phyloP scores from a whole-genome alignment of 371 early-diverging fungal species.

The Rhizopus arrhizus region DNA sequence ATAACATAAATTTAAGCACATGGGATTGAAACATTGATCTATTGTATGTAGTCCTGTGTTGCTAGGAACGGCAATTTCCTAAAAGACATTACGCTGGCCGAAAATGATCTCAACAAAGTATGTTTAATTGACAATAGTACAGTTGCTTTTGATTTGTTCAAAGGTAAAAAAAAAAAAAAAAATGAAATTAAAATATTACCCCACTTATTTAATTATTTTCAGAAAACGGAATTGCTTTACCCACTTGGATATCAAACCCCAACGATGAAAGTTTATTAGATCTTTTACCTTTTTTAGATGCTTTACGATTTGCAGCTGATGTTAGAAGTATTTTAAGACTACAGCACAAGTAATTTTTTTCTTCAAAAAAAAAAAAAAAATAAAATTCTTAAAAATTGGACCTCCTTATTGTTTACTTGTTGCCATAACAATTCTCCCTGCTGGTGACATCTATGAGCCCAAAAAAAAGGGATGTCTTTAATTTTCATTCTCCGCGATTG shows the following conservation, averaged over 20 bases:
- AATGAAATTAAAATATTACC: background rate
- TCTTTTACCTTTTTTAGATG: conserved; percentile 83
- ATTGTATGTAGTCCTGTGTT: conserved; percentile 63
- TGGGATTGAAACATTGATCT: background rate
- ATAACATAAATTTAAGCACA: background rate
- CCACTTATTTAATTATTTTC: conserved; percentile 9
- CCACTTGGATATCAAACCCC: conserved; percentile 79
- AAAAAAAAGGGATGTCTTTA: background rate
- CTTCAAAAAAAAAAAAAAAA: background rate
- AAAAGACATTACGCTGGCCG: conserved; percentile 84
- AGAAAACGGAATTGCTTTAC: conserved; percentile 88
- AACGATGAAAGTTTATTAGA: conserved; percentile 84
- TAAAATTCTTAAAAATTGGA: too few relatives aligned
- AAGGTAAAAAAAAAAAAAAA: conserved; percentile 53
- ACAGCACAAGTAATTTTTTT: conserved; percentile 2
- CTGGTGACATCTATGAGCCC: too few relatives aligned
- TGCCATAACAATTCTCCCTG: background rate
- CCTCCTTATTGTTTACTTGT: background rate
- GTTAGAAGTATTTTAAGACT: conserved; percentile 66
- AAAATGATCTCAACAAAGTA: conserved; percentile 85
- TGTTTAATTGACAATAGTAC: conserved; percentile 92
- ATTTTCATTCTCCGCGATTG: background rate
- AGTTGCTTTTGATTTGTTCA: conserved; percentile 79
- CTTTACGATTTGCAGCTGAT: conserved; percentile 82
- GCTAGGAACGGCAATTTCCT: conserved; percentile 77